These are phyloP conservation scores for Vitis hybrid DNA, from an alignment of 177 flowering plant genomes.

Conservation along the genomic window DNA sequence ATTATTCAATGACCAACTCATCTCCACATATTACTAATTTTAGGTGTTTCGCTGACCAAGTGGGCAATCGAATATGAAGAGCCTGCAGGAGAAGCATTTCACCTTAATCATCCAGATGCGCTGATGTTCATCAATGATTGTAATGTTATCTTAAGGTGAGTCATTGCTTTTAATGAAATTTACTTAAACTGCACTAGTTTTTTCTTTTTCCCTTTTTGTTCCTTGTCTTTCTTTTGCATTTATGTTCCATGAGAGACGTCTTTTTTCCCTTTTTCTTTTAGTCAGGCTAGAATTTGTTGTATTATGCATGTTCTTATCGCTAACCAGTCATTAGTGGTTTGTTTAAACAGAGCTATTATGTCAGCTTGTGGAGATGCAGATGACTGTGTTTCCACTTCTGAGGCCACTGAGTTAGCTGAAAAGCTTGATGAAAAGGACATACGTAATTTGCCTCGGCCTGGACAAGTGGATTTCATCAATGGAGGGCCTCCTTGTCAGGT, in stretches of 20 bases:
- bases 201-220: neutral
- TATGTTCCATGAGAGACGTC: too few relatives aligned
- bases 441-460: slow-evolving; percentile 73
- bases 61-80: slow-evolving; percentile 99
- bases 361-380: slow-evolving; percentile 72
- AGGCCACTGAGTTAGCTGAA: slow-evolving; percentile 70
- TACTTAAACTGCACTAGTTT: neutral
- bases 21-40: neutral
- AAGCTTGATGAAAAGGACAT: slow-evolving; percentile 50
- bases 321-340: too few relatives aligned
- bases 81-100: slow-evolving; percentile 92
- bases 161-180: neutral
- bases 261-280: too few relatives aligned
- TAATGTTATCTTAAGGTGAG: slow-evolving; percentile 87
- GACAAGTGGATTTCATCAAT: slow-evolving; percentile 96
- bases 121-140: slow-evolving; percentile 73
- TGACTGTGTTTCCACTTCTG: slow-evolving; percentile 78
- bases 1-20: too few relatives aligned
- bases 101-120: slow-evolving; percentile 78
- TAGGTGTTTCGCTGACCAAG: slow-evolving; percentile 77
- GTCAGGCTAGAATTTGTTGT: too few relatives aligned
- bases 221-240: neutral
- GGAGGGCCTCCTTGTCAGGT: slow-evolving; percentile 99
- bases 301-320: too few relatives aligned
- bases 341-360: slow-evolving; percentile 67